A percentile compares a stretch with the other conserved stretches of the same genome.
phyloP scores from a whole-genome alignment of 1,284 basidiomycete genomes.

The Ustilago curta region DNA sequence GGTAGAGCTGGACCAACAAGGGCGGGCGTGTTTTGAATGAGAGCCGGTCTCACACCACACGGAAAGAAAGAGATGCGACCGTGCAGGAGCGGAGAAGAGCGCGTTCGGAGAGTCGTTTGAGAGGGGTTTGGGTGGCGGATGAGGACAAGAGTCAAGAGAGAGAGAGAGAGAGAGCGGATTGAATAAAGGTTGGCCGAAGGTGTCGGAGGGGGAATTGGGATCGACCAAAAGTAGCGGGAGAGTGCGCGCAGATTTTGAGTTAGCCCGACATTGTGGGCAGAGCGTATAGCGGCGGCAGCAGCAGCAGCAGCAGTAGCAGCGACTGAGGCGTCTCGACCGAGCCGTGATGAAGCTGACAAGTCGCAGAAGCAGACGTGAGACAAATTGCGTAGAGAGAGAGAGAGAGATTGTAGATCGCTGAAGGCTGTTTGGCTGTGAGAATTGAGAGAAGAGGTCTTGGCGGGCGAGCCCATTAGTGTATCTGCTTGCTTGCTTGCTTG shows the following conservation, averaged over 20 bases:
- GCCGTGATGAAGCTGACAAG: neutral
- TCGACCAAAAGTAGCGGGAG: slow-evolving; percentile 2
- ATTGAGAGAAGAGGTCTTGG: neutral
- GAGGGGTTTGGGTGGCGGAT: neutral
- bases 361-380: slow-evolving; percentile 3
- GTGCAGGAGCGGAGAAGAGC: neutral
- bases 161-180: neutral
- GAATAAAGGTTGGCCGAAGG: neutral
- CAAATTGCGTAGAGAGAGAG: neutral
- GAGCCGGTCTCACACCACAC: neutral
- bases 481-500: too few relatives aligned
- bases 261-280: neutral
- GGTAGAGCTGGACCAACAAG: neutral
- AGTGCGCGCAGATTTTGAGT: neutral
- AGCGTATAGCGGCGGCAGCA: neutral
- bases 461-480: too few relatives aligned
- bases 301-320: too few relatives aligned
- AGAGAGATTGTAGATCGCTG: too few relatives aligned
- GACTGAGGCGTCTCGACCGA: too few relatives aligned
- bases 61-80: too few relatives aligned
- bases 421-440: too few relatives aligned
- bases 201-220: slow-evolving; percentile 27
- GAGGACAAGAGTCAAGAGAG: neutral
- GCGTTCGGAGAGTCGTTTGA: neutral
- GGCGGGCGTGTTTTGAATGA: slow-evolving; percentile 7